Percentiles rank a stretch among this genome's conserved stretches.
phyloP scores from a whole-genome alignment of 2,329 filamentous ascomycete species.

The Penicillium paneum region DNA sequence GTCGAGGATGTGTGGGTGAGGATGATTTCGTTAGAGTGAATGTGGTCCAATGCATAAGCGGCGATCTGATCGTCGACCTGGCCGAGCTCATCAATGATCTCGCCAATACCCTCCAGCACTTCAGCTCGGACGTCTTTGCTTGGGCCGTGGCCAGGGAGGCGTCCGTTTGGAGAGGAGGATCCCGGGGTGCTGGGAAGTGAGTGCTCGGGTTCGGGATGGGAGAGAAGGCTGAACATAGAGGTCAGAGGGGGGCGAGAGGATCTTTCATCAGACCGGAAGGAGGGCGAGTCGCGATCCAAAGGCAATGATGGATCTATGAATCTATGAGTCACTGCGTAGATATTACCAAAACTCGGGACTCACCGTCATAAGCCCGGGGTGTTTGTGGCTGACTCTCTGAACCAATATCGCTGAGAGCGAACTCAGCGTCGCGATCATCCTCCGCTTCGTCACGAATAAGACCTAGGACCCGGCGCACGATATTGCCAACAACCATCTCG shows the following conservation, averaged over 20 bases:
- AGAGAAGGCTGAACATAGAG: slow-evolving; percentile 85
- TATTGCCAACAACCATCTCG: slow-evolving; percentile 91
- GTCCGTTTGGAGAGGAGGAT: slow-evolving; percentile 36
- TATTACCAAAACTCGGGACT: slow-evolving; percentile 12
- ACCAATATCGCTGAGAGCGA: slow-evolving; percentile 59
- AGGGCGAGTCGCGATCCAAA: slow-evolving; percentile 28
- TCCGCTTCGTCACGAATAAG: slow-evolving; percentile 88
- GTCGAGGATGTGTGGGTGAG: slow-evolving; percentile 82
- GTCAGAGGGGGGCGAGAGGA: slow-evolving; percentile 59
- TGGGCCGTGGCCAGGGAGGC: slow-evolving; percentile 27
- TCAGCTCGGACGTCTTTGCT: slow-evolving; percentile 76
- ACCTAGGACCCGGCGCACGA: slow-evolving; percentile 83
- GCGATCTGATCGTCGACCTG: slow-evolving; percentile 93
- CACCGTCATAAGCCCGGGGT: slow-evolving; percentile 38
- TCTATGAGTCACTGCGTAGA: slow-evolving; percentile 11
- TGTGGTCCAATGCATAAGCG: slow-evolving; percentile 81
- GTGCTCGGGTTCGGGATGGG: slow-evolving; percentile 55
- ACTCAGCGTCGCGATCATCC: slow-evolving; percentile 67
- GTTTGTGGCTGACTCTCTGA: slow-evolving; percentile 52
- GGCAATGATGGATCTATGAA: slow-evolving; percentile 28
- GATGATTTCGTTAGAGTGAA: slow-evolving; percentile 89
- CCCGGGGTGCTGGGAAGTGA: slow-evolving; percentile 41
- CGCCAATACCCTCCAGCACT: slow-evolving; percentile 88
- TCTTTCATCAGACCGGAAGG: slow-evolving; percentile 32
- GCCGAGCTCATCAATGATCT: slow-evolving; percentile 92